Evolutionary conservation across 2,329 filamentous ascomycete species (phyloP).

Genomic region (Penicillium frequentans): DNA sequence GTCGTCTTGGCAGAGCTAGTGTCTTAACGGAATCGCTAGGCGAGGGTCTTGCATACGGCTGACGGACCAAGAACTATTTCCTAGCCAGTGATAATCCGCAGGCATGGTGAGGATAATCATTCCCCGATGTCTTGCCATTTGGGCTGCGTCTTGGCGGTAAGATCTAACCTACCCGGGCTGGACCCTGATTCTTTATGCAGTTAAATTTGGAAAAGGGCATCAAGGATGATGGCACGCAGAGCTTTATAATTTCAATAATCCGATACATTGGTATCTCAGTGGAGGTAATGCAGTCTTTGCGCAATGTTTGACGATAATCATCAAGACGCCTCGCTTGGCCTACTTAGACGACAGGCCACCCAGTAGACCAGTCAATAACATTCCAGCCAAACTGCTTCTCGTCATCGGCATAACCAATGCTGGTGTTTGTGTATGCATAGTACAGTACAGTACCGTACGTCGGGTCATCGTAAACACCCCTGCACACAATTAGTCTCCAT

Average conservation of each 20-base stretch:
- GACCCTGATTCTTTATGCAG: background rate
- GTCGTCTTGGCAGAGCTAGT: background rate
- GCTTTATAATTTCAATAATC: background rate
- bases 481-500: slow-evolving; percentile 12
- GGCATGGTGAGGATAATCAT: background rate
- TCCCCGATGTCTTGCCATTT: background rate
- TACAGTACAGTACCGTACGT: slow-evolving; percentile 57
- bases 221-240: background rate
- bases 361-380: slow-evolving; percentile 41
- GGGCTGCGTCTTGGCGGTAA: background rate
- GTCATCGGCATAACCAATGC: slow-evolving; percentile 52
- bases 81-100: background rate
- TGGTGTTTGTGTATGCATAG: slow-evolving; percentile 62
- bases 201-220: background rate
- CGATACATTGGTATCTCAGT: background rate
- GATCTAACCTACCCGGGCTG: background rate
- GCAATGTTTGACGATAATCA: background rate
- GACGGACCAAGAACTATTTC: background rate
- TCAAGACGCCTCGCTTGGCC: background rate
- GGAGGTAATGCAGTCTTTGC: background rate
- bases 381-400: slow-evolving; percentile 52
- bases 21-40: background rate
- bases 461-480: slow-evolving; percentile 33
- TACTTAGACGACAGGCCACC: slow-evolving; percentile 46
- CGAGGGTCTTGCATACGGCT: slow-evolving; percentile 1